Base-by-base conservation (phyloP, 768 basidiomycete species). In the Sutorius australiensis region DNA sequence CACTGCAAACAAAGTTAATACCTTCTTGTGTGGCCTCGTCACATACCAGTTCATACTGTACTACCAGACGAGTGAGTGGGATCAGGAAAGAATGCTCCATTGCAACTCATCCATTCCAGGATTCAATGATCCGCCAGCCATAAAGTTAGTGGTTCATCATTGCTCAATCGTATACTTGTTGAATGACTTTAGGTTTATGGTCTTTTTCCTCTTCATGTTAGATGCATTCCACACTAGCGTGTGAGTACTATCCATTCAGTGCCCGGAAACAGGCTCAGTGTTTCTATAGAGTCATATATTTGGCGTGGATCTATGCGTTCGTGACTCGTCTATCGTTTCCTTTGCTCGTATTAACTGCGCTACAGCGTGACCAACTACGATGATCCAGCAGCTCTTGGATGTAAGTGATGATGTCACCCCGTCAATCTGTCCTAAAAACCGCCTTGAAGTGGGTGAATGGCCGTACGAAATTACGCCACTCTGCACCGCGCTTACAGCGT, bases 381-480 rank as follows among this genome's bases (percentile, higher is more conserved):
- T 28, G 57, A 63, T 33, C 57, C 61, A 17, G 37, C 41, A 3
- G 57, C 54, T 13, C 55, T 61, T 14, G 28, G 7, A 24, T 16
- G 62, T 55, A 11, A 0, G 56, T 31, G 11, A 12, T 7, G 5
- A 3, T 50, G 2, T 6, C 8, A 11, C 0, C 12, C 5, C 16
- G 39, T 32, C 4, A 3, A 13, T 31, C 46, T 13, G 4, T 43
- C 10, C 36, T 53, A n/a, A 58, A 13, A 12, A 6, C 32, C 3
- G 1, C 21, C 19, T 54, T 45, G 3, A 57, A 78, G 77, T 61
- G 37, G 72, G 73, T 45, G 63, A 63, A 19, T 81, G 80, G 79
- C 75, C 75, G 5, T 77, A 78, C 42, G 73, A 74, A 2, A 76
- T 82, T 51, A 81, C 78, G 0, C 75, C 80, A 5, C 64, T 74